phyloP scores from a whole-genome alignment of 352 stramenopile genomes.

The Phytophthora pinifolia region DNA sequence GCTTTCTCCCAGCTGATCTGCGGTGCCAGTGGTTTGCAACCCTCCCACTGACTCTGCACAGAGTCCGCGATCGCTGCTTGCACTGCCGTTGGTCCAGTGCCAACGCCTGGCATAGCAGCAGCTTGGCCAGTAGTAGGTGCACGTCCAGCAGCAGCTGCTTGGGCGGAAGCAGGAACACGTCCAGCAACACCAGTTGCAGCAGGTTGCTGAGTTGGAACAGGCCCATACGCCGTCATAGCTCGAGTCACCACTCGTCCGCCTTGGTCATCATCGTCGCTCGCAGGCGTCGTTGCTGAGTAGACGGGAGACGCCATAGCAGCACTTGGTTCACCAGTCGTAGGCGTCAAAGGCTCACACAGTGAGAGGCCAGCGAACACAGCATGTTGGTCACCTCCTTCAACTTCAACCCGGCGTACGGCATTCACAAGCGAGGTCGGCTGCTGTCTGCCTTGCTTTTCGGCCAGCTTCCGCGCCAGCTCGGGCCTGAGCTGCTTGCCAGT shows the following conservation, averaged over 20 bases:
- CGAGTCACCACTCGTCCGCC: neutral
- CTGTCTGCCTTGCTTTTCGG: too few species aligned
- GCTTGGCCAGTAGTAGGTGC: neutral
- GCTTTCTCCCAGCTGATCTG: conserved; percentile 2
- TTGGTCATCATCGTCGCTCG: neutral
- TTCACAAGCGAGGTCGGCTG: too few species aligned
- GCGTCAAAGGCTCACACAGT: too few species aligned
- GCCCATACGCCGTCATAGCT: too few species aligned
- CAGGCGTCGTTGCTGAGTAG: neutral
- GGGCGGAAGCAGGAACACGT: too few species aligned
- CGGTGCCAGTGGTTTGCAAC: neutral
- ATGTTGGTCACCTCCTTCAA: too few species aligned
- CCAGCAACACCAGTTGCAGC: neutral
- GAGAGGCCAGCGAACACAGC: too few species aligned
- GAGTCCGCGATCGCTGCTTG: neutral
- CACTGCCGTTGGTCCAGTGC: neutral
- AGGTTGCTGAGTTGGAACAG: neutral
- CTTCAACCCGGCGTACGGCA: too few species aligned
- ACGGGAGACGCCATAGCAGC: neutral
- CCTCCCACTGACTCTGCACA: conserved; percentile 9
- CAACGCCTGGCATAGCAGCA: neutral
- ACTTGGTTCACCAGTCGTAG: too few species aligned
- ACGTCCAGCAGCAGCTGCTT: neutral
- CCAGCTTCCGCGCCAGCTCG: too few species aligned
- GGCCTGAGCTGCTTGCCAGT: neutral